Evolutionary conservation across 1,139 yeast genomes (phyloP), one percentile per base, ranked within the genome.

Genomic region (Saccharomyces hybrid): DNA sequence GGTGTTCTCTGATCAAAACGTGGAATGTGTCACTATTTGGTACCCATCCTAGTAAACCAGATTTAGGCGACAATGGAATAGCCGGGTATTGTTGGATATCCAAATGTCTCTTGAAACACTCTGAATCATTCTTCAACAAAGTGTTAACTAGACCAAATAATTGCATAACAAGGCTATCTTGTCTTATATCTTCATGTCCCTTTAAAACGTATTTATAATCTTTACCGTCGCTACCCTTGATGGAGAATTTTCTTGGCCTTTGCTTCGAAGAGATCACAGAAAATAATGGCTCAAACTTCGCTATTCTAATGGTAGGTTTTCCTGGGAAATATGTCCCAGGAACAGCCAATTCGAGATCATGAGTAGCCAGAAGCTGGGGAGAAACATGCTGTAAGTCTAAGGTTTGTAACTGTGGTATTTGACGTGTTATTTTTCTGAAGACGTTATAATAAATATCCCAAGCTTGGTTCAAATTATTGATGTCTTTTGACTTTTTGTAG

Each of bases 151-250:
- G 76, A 0, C 98, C 98, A 72, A 95, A 93, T 63, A 95, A 76
- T 70, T 95, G 99, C 99, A 95, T 95, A 32, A 93, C 99, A 70
- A 95, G 78, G 66, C 90, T 89, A 74, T 95, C 99, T 70, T 95
- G 99, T 66, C 99, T 82, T 56, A 93, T 89, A 77, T 95, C 99
- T 72, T 95, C 99, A 67, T 95, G 99, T 1, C 98, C 99, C 73
- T 95, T 95, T 66, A 95, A 76, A 0, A 77, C 73, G 70, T 83
- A 95, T 61, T 81, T 86, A 66, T 95, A 89, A 46, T 86, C 89
- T 63, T 87, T 88, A 58, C 99, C 99, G 69, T 95, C 97, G 65
- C 88, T 86, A 16, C 98, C 99, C 59, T 78, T 77, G 53, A 90
- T 81, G 11, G 84, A 79, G 56, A 89, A 70, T 62, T 88, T 83